These are phyloP conservation scores for Phytophthora ramorum DNA, from an alignment of 352 stramenopile genomes.

Conservation along the genomic window DNA sequence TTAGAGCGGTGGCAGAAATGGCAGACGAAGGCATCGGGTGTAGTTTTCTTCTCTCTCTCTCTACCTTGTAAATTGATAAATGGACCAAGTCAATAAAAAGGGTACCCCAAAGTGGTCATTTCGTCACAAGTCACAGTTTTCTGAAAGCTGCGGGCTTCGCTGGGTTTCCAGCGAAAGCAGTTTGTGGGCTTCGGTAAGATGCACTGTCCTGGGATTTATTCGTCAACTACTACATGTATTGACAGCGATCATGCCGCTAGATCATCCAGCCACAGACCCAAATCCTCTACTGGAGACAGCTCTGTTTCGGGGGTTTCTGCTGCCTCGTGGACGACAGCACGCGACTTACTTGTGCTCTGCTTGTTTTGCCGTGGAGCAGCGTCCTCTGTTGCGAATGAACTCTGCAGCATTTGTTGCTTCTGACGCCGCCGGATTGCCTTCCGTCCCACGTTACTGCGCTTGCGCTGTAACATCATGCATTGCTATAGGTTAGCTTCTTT, in stretches of 20 bases:
- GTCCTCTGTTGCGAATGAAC: not conserved
- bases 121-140: constrained; percentile 15
- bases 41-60: constrained; percentile 1
- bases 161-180: too few relatives aligned
- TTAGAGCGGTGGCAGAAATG: not conserved
- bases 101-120: too few relatives aligned
- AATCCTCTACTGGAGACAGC: constrained; percentile 19
- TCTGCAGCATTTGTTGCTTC: constrained; percentile 23
- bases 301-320: constrained; percentile 2
- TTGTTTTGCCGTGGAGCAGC: constrained; percentile 2
- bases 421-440: constrained; percentile 42
- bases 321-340: not conserved
- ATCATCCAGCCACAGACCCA: constrained; percentile 26
- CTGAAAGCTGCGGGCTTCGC: too few relatives aligned
- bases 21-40: not conserved
- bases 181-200: too few relatives aligned
- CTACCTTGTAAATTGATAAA: too few relatives aligned
- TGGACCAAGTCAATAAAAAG: too few relatives aligned
- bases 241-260: not conserved
- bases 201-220: too few relatives aligned
- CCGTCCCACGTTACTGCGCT: constrained; percentile 46
- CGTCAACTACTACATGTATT: constrained; percentile 6
- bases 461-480: constrained; percentile 38
- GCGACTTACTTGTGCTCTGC: constrained; percentile 11
- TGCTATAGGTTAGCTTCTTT: constrained; percentile 5